Evolutionary conservation across 306 rosid species (phyloP).

Genomic region (Sechiopsis laciniata): DNA sequence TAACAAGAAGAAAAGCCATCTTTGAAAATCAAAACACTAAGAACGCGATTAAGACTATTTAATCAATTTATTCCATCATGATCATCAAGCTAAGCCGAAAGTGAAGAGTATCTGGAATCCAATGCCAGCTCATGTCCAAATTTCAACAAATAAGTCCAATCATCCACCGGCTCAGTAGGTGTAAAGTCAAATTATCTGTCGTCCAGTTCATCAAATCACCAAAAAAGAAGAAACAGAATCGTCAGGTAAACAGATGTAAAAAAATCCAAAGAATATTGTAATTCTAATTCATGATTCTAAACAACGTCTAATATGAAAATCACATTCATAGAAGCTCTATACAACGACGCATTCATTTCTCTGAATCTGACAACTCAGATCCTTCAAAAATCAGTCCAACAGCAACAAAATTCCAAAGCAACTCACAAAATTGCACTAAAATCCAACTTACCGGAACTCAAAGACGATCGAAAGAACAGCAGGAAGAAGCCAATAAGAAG

Average conservation of each 20-base stretch:
- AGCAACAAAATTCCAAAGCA: conserved; percentile 15
- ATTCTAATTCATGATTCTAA: not conserved
- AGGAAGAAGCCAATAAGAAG: not conserved
- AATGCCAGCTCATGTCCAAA: not conserved
- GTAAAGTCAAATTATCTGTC: conserved; percentile 13
- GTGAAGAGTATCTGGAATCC: not conserved
- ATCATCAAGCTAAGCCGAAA: conserved; percentile 7
- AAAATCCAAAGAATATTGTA: not conserved
- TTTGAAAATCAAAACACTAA: conserved; percentile 19
- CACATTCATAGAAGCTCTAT: no score
- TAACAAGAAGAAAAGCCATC: conserved; percentile 26
- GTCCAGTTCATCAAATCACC: conserved; percentile 27
- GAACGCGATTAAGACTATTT: conserved; percentile 20
- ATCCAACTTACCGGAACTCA: not conserved
- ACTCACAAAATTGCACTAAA: not conserved
- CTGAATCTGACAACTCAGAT: no score
- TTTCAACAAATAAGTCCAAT: not conserved
- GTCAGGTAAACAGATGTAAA: not conserved
- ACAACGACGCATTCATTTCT: no score
- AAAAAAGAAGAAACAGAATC: conserved; percentile 12
- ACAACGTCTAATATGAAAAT: no score
- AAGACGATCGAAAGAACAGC: not conserved
- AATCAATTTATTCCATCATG: conserved; percentile 12
- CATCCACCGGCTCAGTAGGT: not conserved
- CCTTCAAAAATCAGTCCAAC: conserved; percentile 24